Evolutionary conservation across 495 filamentous ascomycete species (phyloP), one percentile per base, ranked within the genome.

Genomic region (Xylaria longipes): DNA sequence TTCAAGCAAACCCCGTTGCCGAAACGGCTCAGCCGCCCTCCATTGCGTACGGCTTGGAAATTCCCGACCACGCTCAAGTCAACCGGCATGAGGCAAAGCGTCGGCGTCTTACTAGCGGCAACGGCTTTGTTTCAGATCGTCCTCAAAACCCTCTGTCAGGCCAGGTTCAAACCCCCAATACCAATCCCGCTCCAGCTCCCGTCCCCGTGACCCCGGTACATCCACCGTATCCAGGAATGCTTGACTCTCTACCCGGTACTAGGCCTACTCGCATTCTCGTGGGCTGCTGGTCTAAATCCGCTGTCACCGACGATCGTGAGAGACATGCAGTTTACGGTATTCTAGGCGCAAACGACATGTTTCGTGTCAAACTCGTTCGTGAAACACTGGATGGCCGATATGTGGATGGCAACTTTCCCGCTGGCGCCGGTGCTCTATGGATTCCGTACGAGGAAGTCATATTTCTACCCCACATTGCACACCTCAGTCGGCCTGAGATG

Each of bases 251-350:
- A 11, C 70, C 61, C 33, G 79, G 84, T 22, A 81, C 75, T 0
- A 82, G 85, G 6, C 83, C 85, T 8, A 84, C 80, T 2, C 76
- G 83, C 9, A 84, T 88, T 64, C 78, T 86, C 15, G 71, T 89
- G 8, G 87, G 87, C 3, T 82, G 80, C 73, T 89, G 87, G 87
- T 79, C 75, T 48, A 75, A 78, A 27, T 88, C 86, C 0, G 79
- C 72, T n/a, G 78, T 80, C 27, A 29, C 63, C 0, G 75, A 80
- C 4, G 71, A 75, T 6, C 73, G 75, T 17, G 81, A 87, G 66
- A 84, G 84, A 67, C 87, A 88, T 71, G 86, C 85, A 0, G 84
- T 87, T 5, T 86, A 82, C 37, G 87, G 87, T 5, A 83, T 89
- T 29, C 70, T 89, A 8, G 85, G 85, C 7, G 78, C 77, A 7